Conservation (phyloP, 129 eudicot species). For the Flaveria linearis region DNA sequence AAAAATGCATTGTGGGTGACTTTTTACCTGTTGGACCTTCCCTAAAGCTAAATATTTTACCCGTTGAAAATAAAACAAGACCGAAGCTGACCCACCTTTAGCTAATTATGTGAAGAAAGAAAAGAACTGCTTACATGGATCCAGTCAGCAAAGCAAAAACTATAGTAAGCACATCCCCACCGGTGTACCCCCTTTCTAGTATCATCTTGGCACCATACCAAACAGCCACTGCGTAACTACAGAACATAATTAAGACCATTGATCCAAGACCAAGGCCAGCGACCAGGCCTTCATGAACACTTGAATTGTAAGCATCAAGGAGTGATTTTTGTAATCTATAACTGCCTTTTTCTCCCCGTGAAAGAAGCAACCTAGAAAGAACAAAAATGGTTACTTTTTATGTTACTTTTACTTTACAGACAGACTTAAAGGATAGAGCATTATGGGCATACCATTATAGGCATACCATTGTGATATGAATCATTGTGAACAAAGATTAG, state of each 20-base stretch:
- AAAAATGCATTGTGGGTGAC: no score
- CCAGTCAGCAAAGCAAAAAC: slow-evolving; percentile 67
- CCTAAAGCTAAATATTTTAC: neutral
- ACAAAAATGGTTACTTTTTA: no score
- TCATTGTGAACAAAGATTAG: neutral
- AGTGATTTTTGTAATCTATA: slow-evolving; percentile 61
- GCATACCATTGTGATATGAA: no score
- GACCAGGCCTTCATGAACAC: slow-evolving; percentile 73
- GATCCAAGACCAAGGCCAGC: slow-evolving; percentile 68
- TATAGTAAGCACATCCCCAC: slow-evolving; percentile 69
- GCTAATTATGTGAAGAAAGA: neutral
- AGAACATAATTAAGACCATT: slow-evolving; percentile 46
- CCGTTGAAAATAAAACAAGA: neutral
- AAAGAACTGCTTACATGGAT: slow-evolving; percentile 56
- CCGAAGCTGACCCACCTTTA: neutral
- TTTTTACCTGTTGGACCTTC: neutral
- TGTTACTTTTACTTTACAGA: neutral
- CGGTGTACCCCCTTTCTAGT: slow-evolving; percentile 54
- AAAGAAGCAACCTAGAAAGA: slow-evolving; percentile 72
- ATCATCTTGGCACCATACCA: slow-evolving; percentile 84
- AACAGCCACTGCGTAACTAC: slow-evolving; percentile 67
- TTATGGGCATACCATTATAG: neutral
- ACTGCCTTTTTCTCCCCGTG: slow-evolving; percentile 81
- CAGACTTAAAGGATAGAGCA: neutral
- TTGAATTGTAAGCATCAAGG: slow-evolving; percentile 56